These are phyloP conservation scores for Annona squamosa DNA, from an alignment of 164 flowering plant species.

Conservation along the genomic window DNA sequence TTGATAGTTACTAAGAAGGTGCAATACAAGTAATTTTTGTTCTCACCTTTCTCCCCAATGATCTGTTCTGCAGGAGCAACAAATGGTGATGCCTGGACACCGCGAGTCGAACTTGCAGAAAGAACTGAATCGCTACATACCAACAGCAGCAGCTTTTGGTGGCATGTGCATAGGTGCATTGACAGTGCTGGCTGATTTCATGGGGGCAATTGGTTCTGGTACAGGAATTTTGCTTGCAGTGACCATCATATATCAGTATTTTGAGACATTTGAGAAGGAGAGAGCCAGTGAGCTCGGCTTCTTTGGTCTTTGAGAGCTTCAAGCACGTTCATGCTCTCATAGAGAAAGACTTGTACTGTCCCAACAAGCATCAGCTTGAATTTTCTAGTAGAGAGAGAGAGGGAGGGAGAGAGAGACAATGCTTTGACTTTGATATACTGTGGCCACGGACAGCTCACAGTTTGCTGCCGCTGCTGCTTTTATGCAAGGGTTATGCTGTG, in stretches of 20 bases:
- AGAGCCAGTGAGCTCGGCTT: constrained; percentile 48
- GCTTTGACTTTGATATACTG: background rate
- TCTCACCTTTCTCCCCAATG: background rate
- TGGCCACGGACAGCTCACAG: background rate
- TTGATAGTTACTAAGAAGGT: background rate
- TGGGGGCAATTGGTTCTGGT: constrained; percentile 56
- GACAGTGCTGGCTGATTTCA: constrained; percentile 52
- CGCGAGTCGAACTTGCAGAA: constrained; percentile 43
- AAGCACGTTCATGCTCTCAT: background rate
- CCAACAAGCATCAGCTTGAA: background rate
- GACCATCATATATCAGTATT: constrained; percentile 46
- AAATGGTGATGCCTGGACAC: constrained; percentile 60
- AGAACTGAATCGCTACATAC: constrained; percentile 51
- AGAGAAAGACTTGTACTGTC: background rate
- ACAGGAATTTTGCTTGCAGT: constrained; percentile 50
- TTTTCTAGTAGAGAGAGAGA: background rate
- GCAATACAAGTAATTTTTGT: background rate
- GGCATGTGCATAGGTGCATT: constrained; percentile 55
- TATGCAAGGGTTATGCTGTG: background rate
- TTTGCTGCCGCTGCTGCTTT: background rate
- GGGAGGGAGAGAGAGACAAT: background rate
- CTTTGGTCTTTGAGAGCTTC: constrained; percentile 30
- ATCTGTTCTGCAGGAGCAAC: constrained; percentile 34
- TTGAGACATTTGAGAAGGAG: constrained; percentile 53
- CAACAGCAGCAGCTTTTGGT: constrained; percentile 62